Evolutionary conservation across 1,284 basidiomycete genomes (phyloP).

Genomic region (Ustanciosporium gigantosporum): DNA sequence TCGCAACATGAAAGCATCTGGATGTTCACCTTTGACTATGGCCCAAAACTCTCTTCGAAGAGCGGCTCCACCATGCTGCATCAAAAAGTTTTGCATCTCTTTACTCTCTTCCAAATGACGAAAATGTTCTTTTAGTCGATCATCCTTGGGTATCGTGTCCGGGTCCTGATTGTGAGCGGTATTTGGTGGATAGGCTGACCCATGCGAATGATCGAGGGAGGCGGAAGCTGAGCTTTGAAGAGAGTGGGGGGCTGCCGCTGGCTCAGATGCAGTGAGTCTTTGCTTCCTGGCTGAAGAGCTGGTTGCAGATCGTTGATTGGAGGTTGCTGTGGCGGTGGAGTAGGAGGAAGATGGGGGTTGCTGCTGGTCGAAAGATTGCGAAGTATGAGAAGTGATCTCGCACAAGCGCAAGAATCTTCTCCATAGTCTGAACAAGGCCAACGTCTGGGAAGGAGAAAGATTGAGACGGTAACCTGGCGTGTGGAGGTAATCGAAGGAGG

Average conservation of each 20-base stretch:
- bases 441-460: constrained; percentile 42
- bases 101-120: constrained; percentile 52
- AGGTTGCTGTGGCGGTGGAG: not conserved
- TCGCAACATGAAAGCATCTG: constrained; percentile 58
- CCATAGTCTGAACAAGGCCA: constrained; percentile 53
- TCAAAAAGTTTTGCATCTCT: constrained; percentile 51
- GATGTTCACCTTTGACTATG: constrained; percentile 55
- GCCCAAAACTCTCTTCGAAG: constrained; percentile 53
- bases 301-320: constrained; percentile 10
- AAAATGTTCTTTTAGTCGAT: constrained; percentile 52
- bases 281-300: constrained; percentile 13
- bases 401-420: constrained; percentile 51
- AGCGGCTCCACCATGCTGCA: constrained; percentile 44
- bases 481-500: constrained; percentile 29
- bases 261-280: constrained; percentile 16
- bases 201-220: constrained; percentile 18
- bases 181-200: no score
- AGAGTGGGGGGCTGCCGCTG: no score
- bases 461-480: constrained; percentile 43
- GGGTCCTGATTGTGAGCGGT: not conserved
- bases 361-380: constrained; percentile 26
- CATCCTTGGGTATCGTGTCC: constrained; percentile 35
- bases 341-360: constrained; percentile 7
- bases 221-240: constrained; percentile 14
- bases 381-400: constrained; percentile 28